Evolutionary conservation across 306 rosid genomes (phyloP).

Genomic region (Quercus rubra): DNA sequence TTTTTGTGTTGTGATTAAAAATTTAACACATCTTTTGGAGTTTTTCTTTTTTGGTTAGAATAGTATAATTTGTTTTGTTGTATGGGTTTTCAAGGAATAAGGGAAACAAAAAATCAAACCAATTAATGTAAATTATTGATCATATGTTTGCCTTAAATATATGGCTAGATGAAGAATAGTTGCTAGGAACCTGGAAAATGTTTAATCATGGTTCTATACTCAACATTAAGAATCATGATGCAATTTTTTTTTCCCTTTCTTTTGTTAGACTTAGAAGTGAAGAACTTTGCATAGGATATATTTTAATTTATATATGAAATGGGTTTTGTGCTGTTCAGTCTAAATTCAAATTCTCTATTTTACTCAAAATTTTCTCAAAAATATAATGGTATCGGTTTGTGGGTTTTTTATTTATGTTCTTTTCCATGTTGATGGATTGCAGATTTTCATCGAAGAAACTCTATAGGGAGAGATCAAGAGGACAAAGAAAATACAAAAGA

Average conservation of each 20-base stretch:
- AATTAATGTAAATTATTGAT: too few relatives aligned
- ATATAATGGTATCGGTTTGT: neutral
- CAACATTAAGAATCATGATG: neutral
- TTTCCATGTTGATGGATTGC: constrained; percentile 6
- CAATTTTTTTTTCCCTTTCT: neutral
- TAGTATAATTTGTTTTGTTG: neutral
- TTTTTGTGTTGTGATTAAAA: too few relatives aligned
- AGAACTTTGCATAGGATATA: neutral
- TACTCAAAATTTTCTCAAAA: neutral
- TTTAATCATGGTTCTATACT: neutral
- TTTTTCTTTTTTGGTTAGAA: too few relatives aligned
- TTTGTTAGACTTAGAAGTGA: neutral
- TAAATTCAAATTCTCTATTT: neutral
- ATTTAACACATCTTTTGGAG: too few relatives aligned
- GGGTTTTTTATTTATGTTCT: neutral
- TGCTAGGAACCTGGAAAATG: neutral
- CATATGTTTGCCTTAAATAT: neutral
- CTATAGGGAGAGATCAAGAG: constrained; percentile 41
- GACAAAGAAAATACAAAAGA: constrained; percentile 82
- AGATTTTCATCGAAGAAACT: constrained; percentile 52
- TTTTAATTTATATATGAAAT: neutral
- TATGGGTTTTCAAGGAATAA: neutral
- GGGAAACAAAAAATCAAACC: too few relatives aligned
- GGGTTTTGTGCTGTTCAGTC: neutral
- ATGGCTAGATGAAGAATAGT: neutral